Base-by-base conservation (phyloP, 78 protist genomes). In the Dictyostelium purpureum region DNA sequence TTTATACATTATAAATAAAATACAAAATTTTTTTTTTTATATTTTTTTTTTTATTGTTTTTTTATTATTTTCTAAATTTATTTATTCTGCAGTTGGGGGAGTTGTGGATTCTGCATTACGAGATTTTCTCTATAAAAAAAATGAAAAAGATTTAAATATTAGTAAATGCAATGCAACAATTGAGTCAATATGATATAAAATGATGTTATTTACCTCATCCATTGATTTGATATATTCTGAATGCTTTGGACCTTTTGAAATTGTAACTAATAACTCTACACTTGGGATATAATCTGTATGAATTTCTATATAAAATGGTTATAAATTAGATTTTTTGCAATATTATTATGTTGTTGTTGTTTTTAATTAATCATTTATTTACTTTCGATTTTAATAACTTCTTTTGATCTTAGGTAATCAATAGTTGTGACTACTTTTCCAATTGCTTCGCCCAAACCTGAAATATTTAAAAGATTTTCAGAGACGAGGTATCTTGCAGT, bases 371-470 rank as follows among this genome's bases (percentile, higher is more conserved):
- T n/a, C n/a, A n/a, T n/a, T 28, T 28, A 43, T 73, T 2, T 83
- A 83, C 90, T 83, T 24, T 57, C 40, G 19, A 83, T 74, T n/a
- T 26, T 24, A 31, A 83, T 45, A 56, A 83, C 80, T 24, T 71
- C 24, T 33, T 83, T 83, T 19, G 81, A 71, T 31, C 45, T 65
- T 24, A 83, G 35, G 59, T 69, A 43, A 1, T 83, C 90, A 33
- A 83, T 57, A 19, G 90, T 83, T 83, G 52, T 28, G 2, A 71
- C 45, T 6, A 83, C 90, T 83, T 83, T 83, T n/a, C 71, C 56
- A 35, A 83, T 38, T 40, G 90, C 90, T 71, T 71, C 63, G 18
- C 90, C 90, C 33, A 83, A 71, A 71, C 90, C 90, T 33, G 90
- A 83, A 11, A 83, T 83, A 73, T 83, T 78, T 4, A 83, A 59